phyloP scores from a whole-genome alignment of 306 rosid genomes.

The Argentina anserina region DNA sequence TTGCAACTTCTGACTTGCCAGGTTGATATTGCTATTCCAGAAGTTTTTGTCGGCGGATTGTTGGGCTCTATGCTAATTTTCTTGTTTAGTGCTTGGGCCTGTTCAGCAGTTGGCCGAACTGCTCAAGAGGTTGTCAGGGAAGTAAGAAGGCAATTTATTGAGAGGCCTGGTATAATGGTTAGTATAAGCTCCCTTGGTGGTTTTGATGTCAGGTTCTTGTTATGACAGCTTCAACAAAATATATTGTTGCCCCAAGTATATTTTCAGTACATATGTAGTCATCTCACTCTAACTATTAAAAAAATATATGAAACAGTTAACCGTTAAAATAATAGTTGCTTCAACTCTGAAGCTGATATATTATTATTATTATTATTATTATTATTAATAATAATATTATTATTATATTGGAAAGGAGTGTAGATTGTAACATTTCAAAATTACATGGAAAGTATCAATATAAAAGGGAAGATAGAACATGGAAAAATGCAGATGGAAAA shows the following conservation, averaged over 20 bases:
- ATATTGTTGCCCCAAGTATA: background rate
- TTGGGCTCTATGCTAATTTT: slow-evolving; percentile 97
- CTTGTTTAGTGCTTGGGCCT: slow-evolving; percentile 96
- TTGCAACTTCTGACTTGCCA: slow-evolving; percentile 33
- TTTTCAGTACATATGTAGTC: background rate
- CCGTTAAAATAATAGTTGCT: background rate
- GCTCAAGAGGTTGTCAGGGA: slow-evolving; percentile 98
- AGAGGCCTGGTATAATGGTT: slow-evolving; percentile 99
- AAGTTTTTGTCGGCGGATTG: slow-evolving; percentile 87
- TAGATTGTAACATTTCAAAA: background rate
- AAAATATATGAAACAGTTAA: background rate
- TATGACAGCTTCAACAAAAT: background rate
- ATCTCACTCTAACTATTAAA: background rate
- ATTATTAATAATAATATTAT: background rate
- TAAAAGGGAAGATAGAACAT: background rate
- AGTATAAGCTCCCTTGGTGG: slow-evolving; percentile 37
- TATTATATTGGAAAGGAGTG: background rate
- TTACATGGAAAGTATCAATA: background rate
- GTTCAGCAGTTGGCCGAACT: slow-evolving; percentile 96
- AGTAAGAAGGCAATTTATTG: slow-evolving; percentile 97
- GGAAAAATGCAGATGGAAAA: background rate
- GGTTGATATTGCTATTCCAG: slow-evolving; percentile 99
- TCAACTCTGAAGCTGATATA: background rate
- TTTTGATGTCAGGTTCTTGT: background rate
- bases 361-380: background rate